Conservation (phyloP, 352 stramenopile genomes). For the Aphanomyces stellatus region DNA sequence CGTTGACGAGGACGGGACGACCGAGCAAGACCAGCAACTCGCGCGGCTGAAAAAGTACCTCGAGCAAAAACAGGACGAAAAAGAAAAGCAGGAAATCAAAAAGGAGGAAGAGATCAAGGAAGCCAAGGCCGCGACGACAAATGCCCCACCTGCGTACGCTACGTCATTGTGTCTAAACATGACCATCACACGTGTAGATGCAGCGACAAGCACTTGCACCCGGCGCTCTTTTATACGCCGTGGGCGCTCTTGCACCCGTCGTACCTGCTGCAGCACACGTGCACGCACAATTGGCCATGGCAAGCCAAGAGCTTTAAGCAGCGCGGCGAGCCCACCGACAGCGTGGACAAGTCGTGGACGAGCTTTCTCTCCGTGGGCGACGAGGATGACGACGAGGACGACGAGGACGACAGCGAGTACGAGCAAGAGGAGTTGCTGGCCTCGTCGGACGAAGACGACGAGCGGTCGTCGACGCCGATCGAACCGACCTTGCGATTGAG, state of each 20-base stretch:
- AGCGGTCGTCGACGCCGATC: conserved; percentile 19
- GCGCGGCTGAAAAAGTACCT: conserved; percentile 1
- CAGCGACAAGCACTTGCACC: conserved; percentile 55
- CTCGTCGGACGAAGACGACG: conserved; percentile 63
- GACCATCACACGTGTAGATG: conserved; percentile 22
- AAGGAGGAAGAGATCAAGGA: not conserved
- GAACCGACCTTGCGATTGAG: conserved; percentile 45
- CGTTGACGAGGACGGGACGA: not conserved
- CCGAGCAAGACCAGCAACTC: not conserved
- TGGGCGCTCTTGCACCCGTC: conserved; percentile 68
- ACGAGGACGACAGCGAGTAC: conserved; percentile 81
- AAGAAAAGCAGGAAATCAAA: not conserved
- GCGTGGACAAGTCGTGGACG: conserved; percentile 24
- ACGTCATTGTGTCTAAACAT: not conserved
- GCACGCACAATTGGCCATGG: conserved; percentile 70
- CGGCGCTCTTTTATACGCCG: conserved; percentile 75
- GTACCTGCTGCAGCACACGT: conserved; percentile 53
- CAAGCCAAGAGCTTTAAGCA: conserved; percentile 22
- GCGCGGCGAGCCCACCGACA: conserved; percentile 29
- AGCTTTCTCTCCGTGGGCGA: conserved; percentile 2
- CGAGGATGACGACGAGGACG: conserved; percentile 62
- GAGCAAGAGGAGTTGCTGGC: conserved; percentile 74
- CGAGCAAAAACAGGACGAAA: conserved; percentile 9
- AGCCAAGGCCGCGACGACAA: not conserved
- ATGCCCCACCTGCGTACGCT: not conserved